phyloP scores from a whole-genome alignment of 2,329 filamentous ascomycete species.

The Hortaea sp. region DNA sequence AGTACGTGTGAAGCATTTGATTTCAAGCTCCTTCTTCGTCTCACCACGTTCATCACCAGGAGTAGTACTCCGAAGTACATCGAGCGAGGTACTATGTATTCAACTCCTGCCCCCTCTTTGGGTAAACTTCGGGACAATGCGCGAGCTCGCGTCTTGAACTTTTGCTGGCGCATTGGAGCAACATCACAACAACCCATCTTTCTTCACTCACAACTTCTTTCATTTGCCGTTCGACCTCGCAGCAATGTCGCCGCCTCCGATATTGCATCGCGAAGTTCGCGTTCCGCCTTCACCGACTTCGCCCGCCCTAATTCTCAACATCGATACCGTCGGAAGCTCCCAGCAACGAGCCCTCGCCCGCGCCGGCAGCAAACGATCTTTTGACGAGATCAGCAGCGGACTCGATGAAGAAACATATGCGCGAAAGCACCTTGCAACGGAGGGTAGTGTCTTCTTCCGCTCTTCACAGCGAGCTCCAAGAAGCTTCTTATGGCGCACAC shows the following conservation, averaged over 20 bases:
- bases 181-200: not conserved
- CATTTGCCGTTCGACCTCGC: not conserved
- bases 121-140: too few relatives aligned
- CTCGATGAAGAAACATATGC: constrained; percentile 67
- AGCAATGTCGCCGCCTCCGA: constrained; percentile 11
- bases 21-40: too few relatives aligned
- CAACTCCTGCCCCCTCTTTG: too few relatives aligned
- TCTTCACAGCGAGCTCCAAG: constrained; percentile 65
- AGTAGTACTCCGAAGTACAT: too few relatives aligned
- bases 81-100: too few relatives aligned
- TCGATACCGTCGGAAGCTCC: constrained; percentile 50
- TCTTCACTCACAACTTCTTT: not conserved
- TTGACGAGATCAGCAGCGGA: constrained; percentile 29
- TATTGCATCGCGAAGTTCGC: constrained; percentile 19
- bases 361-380: constrained; percentile 22
- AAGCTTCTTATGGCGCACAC: constrained; percentile 81
- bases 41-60: too few relatives aligned
- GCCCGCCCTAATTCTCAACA: constrained; percentile 50
- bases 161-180: not conserved
- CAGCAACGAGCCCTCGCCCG: constrained; percentile 40
- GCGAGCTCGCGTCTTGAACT: not conserved
- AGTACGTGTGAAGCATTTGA: too few relatives aligned
- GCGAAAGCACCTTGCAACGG: constrained; percentile 60
- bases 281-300: constrained; percentile 13
- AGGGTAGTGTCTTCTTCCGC: constrained; percentile 78